phyloP scores from a whole-genome alignment of 495 filamentous ascomycete species.

The Staphylotrichum tortipilum region DNA sequence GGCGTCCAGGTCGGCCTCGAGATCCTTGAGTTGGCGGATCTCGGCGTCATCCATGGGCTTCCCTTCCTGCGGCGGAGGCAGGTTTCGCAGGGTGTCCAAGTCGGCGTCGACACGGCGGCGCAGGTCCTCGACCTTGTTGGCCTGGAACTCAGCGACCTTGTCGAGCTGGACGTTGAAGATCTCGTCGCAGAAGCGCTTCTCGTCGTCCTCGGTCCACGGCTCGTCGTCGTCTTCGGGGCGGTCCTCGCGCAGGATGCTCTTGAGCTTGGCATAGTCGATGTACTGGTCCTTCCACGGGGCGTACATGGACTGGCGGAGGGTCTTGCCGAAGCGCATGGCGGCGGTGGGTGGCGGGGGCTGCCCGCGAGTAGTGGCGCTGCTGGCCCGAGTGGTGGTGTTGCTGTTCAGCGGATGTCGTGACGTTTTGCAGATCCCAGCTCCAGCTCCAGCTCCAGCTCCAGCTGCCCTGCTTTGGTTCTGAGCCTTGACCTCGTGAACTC shows the following conservation, averaged over 20 bases:
- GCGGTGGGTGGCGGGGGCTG: too few relatives aligned
- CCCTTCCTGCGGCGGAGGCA: constrained; percentile 29
- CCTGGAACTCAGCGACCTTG: constrained; percentile 88
- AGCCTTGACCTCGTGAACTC: too few relatives aligned
- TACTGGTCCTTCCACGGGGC: constrained; percentile 87
- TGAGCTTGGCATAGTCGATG: constrained; percentile 90
- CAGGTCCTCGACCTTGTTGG: constrained; percentile 60
- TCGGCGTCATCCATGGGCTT: constrained; percentile 36
- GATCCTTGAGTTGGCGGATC: constrained; percentile 53
- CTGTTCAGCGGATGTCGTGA: too few relatives aligned
- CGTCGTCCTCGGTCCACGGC: constrained; percentile 92
- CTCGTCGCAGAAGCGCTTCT: constrained; percentile 88
- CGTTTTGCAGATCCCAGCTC: too few relatives aligned
- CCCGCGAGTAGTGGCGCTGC: too few relatives aligned
- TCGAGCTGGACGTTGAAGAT: constrained; percentile 88
- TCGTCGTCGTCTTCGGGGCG: constrained; percentile 46
- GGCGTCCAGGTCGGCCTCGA: constrained; percentile 67
- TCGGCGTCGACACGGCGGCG: constrained; percentile 55
- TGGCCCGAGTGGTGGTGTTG: too few relatives aligned
- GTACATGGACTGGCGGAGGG: constrained; percentile 69
- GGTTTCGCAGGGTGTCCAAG: constrained; percentile 54
- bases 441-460: too few relatives aligned
- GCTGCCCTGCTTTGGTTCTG: too few relatives aligned
- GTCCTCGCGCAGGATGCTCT: constrained; percentile 75
- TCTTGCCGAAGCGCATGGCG: constrained; percentile 87